Evolutionary conservation across 768 basidiomycete species (phyloP).

Genomic region (Clavulina sp.): DNA sequence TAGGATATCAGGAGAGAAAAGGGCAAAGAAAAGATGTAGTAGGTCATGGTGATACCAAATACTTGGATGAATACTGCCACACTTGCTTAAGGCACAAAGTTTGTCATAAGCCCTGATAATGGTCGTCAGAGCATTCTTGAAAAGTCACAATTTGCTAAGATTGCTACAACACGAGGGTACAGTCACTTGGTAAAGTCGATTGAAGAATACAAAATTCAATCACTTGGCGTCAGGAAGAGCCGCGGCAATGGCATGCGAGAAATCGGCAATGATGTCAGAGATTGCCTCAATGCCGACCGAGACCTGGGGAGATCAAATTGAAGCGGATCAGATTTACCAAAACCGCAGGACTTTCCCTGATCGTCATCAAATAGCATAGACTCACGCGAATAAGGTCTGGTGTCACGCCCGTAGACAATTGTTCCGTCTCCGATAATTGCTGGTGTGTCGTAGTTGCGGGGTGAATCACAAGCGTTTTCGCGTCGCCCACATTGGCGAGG

Average conservation of each 20-base stretch:
- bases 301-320: slow-evolving; percentile 1
- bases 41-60: too few relatives aligned
- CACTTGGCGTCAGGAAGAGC: slow-evolving; percentile 2
- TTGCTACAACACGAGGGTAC: not conserved
- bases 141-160: too few relatives aligned
- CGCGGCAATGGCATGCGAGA: not conserved
- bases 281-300: slow-evolving; percentile 9
- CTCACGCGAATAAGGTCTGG: slow-evolving; percentile 56
- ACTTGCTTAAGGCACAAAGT: too few relatives aligned
- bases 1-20: too few relatives aligned
- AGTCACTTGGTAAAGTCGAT: too few relatives aligned
- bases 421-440: slow-evolving; percentile 45
- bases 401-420: slow-evolving; percentile 47
- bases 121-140: too few relatives aligned
- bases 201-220: too few relatives aligned
- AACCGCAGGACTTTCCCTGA: not conserved
- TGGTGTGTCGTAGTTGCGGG: slow-evolving; percentile 64
- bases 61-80: too few relatives aligned
- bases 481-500: slow-evolving; percentile 13
- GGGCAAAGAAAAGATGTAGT: too few relatives aligned
- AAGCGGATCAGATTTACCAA: not conserved
- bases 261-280: slow-evolving; percentile 9
- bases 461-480: slow-evolving; percentile 39
- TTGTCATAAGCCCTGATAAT: too few relatives aligned
- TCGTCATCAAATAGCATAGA: slow-evolving; percentile 6